phyloP scores from a whole-genome alignment of 768 basidiomycete genomes.

The Inosperma sp. region DNA sequence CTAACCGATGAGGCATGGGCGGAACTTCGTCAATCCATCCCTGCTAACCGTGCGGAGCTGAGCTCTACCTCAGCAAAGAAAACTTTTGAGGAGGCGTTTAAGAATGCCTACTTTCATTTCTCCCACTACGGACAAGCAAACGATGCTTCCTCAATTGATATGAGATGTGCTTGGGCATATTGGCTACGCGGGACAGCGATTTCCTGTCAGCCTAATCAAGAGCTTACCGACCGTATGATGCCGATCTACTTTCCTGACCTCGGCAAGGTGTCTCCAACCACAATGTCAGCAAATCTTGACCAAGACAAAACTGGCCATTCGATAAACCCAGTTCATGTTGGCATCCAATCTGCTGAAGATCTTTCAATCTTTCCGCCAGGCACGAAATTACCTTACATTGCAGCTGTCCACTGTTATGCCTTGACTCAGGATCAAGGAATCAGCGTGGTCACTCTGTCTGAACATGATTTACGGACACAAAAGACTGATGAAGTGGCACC shows the following conservation, averaged over 20 bases:
- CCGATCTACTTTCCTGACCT: neutral
- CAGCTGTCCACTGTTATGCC: conserved; percentile 19
- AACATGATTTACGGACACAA: neutral
- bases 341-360: neutral
- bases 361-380: neutral
- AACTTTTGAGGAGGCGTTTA: neutral
- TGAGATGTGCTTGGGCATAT: neutral
- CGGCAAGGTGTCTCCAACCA: neutral
- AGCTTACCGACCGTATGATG: neutral
- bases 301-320: neutral
- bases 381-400: conserved; percentile 14
- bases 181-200: conserved; percentile 2
- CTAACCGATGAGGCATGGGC: conserved; percentile 1
- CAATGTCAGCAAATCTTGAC: neutral
- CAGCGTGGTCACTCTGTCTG: neutral
- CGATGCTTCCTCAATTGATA: neutral
- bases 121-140: conserved; percentile 5
- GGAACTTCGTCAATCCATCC: neutral
- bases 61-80: neutral
- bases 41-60: neutral
- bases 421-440: conserved; percentile 5
- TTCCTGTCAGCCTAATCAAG: conserved; percentile 2
- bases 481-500: conserved; percentile 6
- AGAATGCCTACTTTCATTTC: conserved; percentile 1
- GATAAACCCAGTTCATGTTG: neutral